Evolutionary conservation across 2,329 filamentous ascomycete genomes (phyloP).

Genomic region (Periconia sp.): DNA sequence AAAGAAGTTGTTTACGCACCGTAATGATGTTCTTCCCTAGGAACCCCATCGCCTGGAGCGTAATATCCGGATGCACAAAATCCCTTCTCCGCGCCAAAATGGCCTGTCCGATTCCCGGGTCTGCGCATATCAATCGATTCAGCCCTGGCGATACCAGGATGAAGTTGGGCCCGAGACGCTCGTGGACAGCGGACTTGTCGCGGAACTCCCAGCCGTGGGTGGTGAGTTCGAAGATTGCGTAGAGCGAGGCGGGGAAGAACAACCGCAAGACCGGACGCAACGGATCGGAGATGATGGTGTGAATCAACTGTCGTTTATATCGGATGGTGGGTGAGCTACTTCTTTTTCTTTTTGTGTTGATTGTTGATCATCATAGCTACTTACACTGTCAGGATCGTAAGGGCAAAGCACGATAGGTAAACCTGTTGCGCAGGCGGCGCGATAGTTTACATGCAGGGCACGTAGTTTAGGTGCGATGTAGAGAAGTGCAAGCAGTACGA

Average conservation of each 20-base stretch:
- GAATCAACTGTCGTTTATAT: background rate
- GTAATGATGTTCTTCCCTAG: constrained; percentile 25
- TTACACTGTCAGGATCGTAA: constrained; percentile 16
- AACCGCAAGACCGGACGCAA: background rate
- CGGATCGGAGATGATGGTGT: background rate
- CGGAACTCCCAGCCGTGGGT: constrained; percentile 20
- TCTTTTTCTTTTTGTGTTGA: background rate
- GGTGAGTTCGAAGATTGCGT: constrained; percentile 16
- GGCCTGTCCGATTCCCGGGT: constrained; percentile 15
- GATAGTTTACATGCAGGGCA: constrained; percentile 18
- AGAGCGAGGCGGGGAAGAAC: constrained; percentile 8
- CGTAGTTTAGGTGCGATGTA: background rate
- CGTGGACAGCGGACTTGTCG: constrained; percentile 5
- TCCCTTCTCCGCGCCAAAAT: constrained; percentile 20
- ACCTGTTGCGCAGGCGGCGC: constrained; percentile 11
- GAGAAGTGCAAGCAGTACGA: background rate
- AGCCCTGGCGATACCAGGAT: constrained; percentile 15
- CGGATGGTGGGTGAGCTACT: background rate
- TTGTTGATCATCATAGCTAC: background rate
- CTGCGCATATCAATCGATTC: constrained; percentile 18
- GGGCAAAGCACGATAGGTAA: constrained; percentile 18
- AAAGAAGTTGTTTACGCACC: constrained; percentile 13
- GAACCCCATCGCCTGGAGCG: constrained; percentile 15
- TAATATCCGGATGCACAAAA: constrained; percentile 18
- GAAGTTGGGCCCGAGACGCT: constrained; percentile 16